These are phyloP conservation scores for Diplodia corticola DNA, from an alignment of 2,329 filamentous ascomycete genomes.

Conservation along the genomic window DNA sequence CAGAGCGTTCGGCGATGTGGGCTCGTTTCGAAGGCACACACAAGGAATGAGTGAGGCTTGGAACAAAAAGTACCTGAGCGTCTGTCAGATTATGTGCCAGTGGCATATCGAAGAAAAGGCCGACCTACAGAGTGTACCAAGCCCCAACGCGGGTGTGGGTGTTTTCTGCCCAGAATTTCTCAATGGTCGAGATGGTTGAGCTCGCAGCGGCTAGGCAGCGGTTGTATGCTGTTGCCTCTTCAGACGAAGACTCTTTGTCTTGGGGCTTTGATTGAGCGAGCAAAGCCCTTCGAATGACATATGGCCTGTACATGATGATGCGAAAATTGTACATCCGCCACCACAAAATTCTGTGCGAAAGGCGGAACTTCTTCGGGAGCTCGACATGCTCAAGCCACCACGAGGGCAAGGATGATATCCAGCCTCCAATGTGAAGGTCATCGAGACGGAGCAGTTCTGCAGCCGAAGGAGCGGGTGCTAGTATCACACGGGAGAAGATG, in stretches of 20 bases:
- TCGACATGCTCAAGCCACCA: conserved; percentile 40
- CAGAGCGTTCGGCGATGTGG: conserved; percentile 37
- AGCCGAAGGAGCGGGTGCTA: conserved; percentile 45
- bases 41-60: conserved; percentile 52
- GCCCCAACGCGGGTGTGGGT: conserved; percentile 45
- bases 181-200: conserved; percentile 43
- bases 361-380: conserved; percentile 41
- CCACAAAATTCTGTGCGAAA: conserved; percentile 46
- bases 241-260: conserved; percentile 25
- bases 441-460: conserved; percentile 46
- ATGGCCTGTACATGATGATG: conserved; percentile 52
- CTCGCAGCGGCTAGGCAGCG: conserved; percentile 48
- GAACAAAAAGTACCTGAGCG: conserved; percentile 44
- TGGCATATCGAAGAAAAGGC: not conserved
- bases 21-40: conserved; percentile 49
- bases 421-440: conserved; percentile 41
- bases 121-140: conserved; percentile 48
- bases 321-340: conserved; percentile 50
- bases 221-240: conserved; percentile 31
- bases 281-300: conserved; percentile 45
- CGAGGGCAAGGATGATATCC: conserved; percentile 39
- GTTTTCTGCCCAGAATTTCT: conserved; percentile 41
- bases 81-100: not conserved
- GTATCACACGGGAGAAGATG: conserved; percentile 51
- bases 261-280: conserved; percentile 26